Percentiles rank a stretch among this genome's conserved stretches.
These are phyloP conservation scores for Cystobasidium ongulense DNA, from an alignment of 768 basidiomycete species.

Conservation along the genomic window DNA sequence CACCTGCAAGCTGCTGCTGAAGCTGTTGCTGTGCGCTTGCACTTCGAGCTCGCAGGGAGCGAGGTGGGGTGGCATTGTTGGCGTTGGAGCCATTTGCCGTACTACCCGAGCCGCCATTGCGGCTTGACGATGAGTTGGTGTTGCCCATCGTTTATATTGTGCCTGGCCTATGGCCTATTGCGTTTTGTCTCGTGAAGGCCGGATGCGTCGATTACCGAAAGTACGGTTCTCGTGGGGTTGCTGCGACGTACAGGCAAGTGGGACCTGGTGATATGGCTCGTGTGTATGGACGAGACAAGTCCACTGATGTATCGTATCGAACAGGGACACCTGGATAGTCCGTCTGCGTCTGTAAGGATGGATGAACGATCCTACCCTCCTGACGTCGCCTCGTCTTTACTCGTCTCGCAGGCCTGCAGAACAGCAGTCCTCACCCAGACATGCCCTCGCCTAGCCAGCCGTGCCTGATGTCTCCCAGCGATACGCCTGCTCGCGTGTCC, in stretches of 20 bases:
- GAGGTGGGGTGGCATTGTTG: background rate
- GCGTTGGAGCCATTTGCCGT: background rate
- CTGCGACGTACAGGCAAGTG: no score
- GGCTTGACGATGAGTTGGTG: conserved; percentile 2
- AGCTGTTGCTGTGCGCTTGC: background rate
- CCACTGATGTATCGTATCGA: no score
- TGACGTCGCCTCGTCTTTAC: background rate
- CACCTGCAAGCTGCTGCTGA: background rate
- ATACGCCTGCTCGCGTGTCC: no score
- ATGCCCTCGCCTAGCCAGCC: background rate
- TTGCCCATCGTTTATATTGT: conserved; percentile 12
- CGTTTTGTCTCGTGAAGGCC: background rate
- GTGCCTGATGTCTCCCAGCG: background rate
- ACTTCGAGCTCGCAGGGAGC: background rate
- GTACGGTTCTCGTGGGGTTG: no score
- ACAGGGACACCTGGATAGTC: no score
- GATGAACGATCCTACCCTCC: background rate
- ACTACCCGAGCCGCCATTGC: background rate
- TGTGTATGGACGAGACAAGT: no score
- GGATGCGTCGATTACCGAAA: background rate
- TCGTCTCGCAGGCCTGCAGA: background rate
- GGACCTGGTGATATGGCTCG: no score
- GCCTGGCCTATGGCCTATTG: background rate
- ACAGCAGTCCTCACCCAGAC: background rate
- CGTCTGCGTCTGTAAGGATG: background rate